Evolutionary conservation across 1,284 basidiomycete species (phyloP).

Genomic region (Inonotus obliquus): DNA sequence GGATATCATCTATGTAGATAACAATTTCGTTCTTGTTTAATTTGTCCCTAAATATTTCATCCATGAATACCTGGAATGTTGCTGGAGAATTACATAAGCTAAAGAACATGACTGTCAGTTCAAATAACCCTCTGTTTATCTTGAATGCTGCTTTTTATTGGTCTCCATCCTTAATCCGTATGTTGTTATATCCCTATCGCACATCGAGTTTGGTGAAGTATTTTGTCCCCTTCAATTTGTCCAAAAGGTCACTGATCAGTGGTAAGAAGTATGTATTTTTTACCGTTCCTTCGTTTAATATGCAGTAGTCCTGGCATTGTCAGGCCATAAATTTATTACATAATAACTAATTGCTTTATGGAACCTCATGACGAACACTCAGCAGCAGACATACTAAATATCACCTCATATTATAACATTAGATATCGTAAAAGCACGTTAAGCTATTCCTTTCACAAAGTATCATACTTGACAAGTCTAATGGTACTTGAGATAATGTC

Average conservation of each 20-base stretch:
- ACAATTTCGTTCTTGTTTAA: no score
- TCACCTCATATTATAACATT: no score
- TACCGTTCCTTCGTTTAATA: slow-evolving; percentile 32
- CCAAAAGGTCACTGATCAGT: slow-evolving; percentile 31
- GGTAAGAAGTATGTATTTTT: slow-evolving; percentile 36
- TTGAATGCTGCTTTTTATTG: background rate
- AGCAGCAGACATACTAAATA: no score
- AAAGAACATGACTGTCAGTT: background rate
- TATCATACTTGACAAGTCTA: no score
- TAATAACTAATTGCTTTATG: no score
- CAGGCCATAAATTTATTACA: no score
- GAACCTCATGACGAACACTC: no score
- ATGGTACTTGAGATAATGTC: no score
- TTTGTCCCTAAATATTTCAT: no score
- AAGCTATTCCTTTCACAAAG: no score
- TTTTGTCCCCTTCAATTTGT: slow-evolving; percentile 27
- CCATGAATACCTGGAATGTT: background rate
- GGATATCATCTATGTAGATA: no score
- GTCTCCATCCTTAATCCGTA: background rate
- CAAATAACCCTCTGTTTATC: background rate
- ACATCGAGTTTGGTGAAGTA: slow-evolving; percentile 36
- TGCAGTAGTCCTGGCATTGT: slow-evolving; percentile 37
- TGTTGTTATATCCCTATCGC: slow-evolving; percentile 29
- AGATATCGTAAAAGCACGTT: no score
- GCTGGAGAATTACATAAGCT: background rate